Conservation (phyloP, 345 rosid genomes). For the Pugionium cornutum region DNA sequence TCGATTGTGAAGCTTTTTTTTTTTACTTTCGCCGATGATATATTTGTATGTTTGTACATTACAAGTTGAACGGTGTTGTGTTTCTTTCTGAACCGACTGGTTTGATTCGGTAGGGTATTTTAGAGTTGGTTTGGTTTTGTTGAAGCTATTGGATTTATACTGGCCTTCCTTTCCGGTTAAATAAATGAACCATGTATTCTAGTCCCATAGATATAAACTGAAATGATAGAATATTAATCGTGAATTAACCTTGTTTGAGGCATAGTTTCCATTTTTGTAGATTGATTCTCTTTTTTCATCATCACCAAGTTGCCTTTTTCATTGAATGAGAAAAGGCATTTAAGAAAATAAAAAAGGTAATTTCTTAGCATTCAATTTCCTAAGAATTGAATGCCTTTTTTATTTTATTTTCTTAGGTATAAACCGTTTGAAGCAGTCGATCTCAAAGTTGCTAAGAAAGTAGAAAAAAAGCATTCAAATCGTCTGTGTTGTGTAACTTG, state of each 20-base stretch:
- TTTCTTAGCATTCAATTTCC: too few species aligned
- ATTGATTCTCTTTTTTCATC: neutral
- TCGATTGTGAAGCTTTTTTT: neutral
- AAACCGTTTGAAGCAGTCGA: too few species aligned
- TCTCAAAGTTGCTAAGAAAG: slow-evolving; percentile 7
- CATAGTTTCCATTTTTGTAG: neutral
- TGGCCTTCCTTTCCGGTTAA: neutral
- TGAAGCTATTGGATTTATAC: neutral
- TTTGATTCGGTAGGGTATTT: slow-evolving; percentile 5
- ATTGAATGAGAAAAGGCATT: too few species aligned
- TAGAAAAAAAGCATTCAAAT: neutral
- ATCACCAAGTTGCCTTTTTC: slow-evolving; percentile 19
- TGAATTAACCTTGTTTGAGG: neutral
- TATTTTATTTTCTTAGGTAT: too few species aligned
- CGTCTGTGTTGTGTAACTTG: neutral
- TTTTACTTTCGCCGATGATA: neutral
- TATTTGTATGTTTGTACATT: too few species aligned
- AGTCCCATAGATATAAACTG: neutral
- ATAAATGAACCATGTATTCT: neutral
- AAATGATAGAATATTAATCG: neutral
- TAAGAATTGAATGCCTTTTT: too few species aligned
- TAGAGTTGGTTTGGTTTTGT: neutral
- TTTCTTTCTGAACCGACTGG: neutral
- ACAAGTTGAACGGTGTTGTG: neutral
- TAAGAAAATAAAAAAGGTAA: too few species aligned